Conservation (phyloP, 768 basidiomycete species). For the Rhodotorula toruloides region DNA sequence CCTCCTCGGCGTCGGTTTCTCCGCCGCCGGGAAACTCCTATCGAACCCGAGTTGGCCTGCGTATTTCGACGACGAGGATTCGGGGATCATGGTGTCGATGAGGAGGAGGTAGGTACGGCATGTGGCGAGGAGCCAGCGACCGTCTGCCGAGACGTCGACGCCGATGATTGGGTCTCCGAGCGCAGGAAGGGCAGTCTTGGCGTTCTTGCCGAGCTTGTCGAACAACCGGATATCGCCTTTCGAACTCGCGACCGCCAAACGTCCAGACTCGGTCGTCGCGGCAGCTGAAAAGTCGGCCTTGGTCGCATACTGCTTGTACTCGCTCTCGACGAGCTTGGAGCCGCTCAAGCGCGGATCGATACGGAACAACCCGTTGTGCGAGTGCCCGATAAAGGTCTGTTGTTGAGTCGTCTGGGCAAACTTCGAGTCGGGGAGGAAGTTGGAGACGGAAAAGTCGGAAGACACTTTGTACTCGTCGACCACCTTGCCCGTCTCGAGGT, state of each 20-base stretch:
- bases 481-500: conserved; percentile 86
- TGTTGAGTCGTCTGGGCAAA: conserved; percentile 88
- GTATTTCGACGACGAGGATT: conserved; percentile 61
- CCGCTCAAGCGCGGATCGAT: conserved; percentile 93
- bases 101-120: conserved; percentile 84
- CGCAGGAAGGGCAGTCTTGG: conserved; percentile 93
- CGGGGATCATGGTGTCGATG: conserved; percentile 90
- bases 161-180: conserved; percentile 93
- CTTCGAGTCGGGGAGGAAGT: conserved; percentile 88
- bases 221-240: conserved; percentile 96
- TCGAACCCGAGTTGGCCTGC: conserved; percentile 51
- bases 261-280: conserved; percentile 76
- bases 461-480: conserved; percentile 99
- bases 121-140: conserved; percentile 91
- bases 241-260: conserved; percentile 86
- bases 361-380: conserved; percentile 92
- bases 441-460: conserved; percentile 74
- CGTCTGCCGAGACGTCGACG: conserved; percentile 87
- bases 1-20: conserved; percentile 84
- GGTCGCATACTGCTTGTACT: conserved; percentile 90
- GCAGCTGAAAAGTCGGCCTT: conserved; percentile 95
- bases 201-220: conserved; percentile 94
- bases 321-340: conserved; percentile 84
- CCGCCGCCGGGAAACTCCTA: conserved; percentile 84
- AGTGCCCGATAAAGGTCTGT: conserved; percentile 87